Evolutionary conservation across 352 stramenopile genomes (phyloP).

Genomic region (Phytopythium ostracodes): DNA sequence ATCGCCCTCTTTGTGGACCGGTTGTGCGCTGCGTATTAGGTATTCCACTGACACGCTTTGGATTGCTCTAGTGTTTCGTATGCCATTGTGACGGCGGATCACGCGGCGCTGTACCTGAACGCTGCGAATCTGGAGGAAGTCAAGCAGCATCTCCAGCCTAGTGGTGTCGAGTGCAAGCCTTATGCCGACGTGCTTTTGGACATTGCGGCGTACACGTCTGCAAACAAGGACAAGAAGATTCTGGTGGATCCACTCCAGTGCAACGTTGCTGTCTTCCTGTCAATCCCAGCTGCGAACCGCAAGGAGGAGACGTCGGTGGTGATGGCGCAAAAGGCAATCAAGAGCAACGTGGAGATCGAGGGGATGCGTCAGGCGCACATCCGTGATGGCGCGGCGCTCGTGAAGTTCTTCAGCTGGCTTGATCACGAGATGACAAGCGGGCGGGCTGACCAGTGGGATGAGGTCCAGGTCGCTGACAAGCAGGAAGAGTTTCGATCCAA

Average conservation of each 20-base stretch:
- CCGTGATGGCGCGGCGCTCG: constrained; percentile 94
- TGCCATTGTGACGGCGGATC: constrained; percentile 88
- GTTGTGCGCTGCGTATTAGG: not conserved
- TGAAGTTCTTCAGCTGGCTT: constrained; percentile 94
- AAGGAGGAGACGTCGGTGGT: constrained; percentile 77
- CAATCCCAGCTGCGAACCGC: constrained; percentile 63
- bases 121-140: constrained; percentile 63
- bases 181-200: constrained; percentile 49
- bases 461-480: constrained; percentile 90
- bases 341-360: constrained; percentile 94
- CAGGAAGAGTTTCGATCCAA: constrained; percentile 86
- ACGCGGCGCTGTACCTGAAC: constrained; percentile 92
- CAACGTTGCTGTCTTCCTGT: constrained; percentile 81
- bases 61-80: constrained; percentile 78
- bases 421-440: constrained; percentile 63
- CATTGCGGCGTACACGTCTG: constrained; percentile 40
- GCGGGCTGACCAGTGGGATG: constrained; percentile 53
- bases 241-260: constrained; percentile 78
- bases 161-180: constrained; percentile 57
- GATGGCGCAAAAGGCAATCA: constrained; percentile 89
- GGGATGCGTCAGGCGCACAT: constrained; percentile 94
- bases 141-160: constrained; percentile 35
- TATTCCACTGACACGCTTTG: not conserved
- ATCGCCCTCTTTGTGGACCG: not conserved
- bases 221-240: constrained; percentile 55